Evolutionary conservation across 495 filamentous ascomycete genomes (phyloP).

Genomic region (Hyphodiscus hymeniophilus): DNA sequence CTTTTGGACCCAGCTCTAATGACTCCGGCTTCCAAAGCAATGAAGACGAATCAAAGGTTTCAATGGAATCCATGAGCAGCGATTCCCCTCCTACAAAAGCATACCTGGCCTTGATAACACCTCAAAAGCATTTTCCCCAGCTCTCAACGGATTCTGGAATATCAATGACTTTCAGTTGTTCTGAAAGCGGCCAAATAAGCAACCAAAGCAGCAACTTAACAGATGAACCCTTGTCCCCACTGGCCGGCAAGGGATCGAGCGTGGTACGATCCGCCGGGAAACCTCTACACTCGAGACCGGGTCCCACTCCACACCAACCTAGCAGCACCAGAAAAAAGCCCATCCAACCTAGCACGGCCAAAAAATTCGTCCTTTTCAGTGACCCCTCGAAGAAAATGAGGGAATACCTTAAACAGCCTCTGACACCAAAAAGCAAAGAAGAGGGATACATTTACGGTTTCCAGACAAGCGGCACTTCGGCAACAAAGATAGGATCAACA

Average conservation of each 20-base stretch:
- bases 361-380: background rate
- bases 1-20: no score
- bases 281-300: background rate
- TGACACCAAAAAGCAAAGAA: background rate
- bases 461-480: background rate
- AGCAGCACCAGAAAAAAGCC: background rate
- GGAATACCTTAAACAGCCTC: background rate
- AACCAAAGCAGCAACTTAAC: background rate
- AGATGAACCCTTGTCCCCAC: background rate
- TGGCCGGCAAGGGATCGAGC: background rate
- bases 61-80: no score
- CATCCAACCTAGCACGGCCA: background rate
- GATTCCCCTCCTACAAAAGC: no score
- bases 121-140: background rate
- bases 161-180: background rate
- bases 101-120: background rate
- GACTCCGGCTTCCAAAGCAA: no score
- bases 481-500: background rate
- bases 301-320: background rate
- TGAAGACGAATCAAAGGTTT: no score
- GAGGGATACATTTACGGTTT: background rate
- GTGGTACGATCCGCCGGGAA: background rate
- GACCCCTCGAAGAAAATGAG: background rate
- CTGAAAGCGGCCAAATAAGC: background rate
- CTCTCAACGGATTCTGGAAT: constrained; percentile 1